Conservation (phyloP, 2,329 filamentous ascomycete species). For the Colletotrichum navitas region DNA sequence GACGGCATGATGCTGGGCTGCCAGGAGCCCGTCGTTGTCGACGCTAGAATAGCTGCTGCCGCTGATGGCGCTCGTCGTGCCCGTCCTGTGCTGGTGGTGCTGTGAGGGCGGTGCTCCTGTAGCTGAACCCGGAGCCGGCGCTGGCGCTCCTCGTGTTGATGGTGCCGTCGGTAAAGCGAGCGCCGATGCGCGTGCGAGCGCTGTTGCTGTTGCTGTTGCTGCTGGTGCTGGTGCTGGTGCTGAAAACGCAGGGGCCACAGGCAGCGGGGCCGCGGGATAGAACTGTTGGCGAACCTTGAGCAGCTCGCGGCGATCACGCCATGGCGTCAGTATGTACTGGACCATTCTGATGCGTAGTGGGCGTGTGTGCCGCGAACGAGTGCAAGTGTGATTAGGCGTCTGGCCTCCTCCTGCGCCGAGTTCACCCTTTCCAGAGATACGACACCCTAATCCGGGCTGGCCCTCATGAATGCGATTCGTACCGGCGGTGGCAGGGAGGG, state of each 20-base stretch:
- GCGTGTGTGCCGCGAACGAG: not conserved
- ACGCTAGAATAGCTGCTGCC: slow-evolving; percentile 25
- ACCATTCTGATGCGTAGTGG: slow-evolving; percentile 69
- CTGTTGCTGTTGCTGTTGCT: slow-evolving; percentile 33
- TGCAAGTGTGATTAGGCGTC: not conserved
- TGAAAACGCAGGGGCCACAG: slow-evolving; percentile 20
- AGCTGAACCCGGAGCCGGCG: slow-evolving; percentile 28
- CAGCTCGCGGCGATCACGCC: slow-evolving; percentile 76
- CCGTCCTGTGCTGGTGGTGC: slow-evolving; percentile 3
- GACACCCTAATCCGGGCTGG: not conserved
- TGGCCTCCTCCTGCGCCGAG: not conserved
- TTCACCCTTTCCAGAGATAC: not conserved
- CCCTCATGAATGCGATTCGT: slow-evolving; percentile 3
- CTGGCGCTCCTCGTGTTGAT: slow-evolving; percentile 6
- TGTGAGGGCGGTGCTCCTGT: slow-evolving; percentile 22
- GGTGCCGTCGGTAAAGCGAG: slow-evolving; percentile 12
- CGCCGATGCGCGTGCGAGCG: slow-evolving; percentile 27
- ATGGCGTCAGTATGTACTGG: slow-evolving; percentile 80
- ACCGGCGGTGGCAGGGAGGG: not conserved
- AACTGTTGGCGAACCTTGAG: slow-evolving; percentile 74
- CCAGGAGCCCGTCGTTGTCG: slow-evolving; percentile 36
- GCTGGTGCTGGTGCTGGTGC: slow-evolving; percentile 10
- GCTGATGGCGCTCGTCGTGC: slow-evolving; percentile 19
- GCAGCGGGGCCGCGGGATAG: slow-evolving; percentile 59
- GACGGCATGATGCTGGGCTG: slow-evolving; percentile 62